phyloP scores from a whole-genome alignment of 768 basidiomycete genomes.

The Lentinula sp. region DNA sequence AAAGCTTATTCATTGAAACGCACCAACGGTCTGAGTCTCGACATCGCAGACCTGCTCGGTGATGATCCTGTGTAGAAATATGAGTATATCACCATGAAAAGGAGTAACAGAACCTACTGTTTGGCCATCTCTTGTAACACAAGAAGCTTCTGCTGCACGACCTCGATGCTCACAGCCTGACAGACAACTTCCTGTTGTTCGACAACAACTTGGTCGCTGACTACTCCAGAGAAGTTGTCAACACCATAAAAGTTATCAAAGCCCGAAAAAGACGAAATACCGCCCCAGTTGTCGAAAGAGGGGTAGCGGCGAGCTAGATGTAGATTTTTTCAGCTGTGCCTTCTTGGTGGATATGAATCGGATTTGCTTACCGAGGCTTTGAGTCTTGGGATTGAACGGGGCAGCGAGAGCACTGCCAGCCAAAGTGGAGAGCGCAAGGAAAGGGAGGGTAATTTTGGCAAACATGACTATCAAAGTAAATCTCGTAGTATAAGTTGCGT shows the following conservation, averaged over 20 bases:
- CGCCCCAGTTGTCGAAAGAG: slow-evolving; percentile 15
- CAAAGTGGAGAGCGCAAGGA: slow-evolving; percentile 24
- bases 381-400: slow-evolving; percentile 15
- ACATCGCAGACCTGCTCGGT: slow-evolving; percentile 24
- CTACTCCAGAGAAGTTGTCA: slow-evolving; percentile 13
- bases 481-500: background rate
- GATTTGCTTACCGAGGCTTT: slow-evolving; percentile 20
- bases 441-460: slow-evolving; percentile 27
- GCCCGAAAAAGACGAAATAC: slow-evolving; percentile 7
- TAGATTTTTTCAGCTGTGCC: background rate
- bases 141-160: slow-evolving; percentile 21
- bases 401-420: slow-evolving; percentile 23
- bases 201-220: slow-evolving; percentile 14
- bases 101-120: slow-evolving; percentile 9
- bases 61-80: slow-evolving; percentile 13
- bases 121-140: slow-evolving; percentile 22
- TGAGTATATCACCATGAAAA: background rate
- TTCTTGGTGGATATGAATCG: too few species aligned
- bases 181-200: slow-evolving; percentile 16
- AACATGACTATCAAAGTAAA: slow-evolving; percentile 24
- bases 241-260: slow-evolving; percentile 13
- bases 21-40: slow-evolving; percentile 21
- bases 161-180: slow-evolving; percentile 12
- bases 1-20: slow-evolving; percentile 6
- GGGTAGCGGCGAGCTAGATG: background rate